Evolutionary conservation across 2,329 filamentous ascomycete species (phyloP).

Genomic region (Fusarium subtropicale): DNA sequence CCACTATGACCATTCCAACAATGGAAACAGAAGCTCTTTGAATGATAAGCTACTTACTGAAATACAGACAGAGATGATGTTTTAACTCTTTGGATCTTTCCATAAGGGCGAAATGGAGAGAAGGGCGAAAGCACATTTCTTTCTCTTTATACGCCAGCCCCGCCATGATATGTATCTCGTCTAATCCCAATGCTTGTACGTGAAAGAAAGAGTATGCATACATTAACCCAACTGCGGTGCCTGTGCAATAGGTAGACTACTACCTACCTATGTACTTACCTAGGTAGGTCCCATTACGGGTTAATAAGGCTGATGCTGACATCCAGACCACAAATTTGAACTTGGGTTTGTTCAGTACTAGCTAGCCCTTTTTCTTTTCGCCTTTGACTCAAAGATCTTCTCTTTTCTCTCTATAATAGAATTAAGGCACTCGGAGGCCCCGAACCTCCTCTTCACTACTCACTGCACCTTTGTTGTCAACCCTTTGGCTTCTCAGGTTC

Average conservation of each 20-base stretch:
- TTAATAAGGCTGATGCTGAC: slow-evolving; percentile 44
- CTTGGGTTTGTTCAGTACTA: slow-evolving; percentile 18
- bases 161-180: slow-evolving; percentile 11
- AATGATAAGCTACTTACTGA: background rate
- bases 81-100: background rate
- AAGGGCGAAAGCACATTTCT: background rate
- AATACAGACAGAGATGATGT: background rate
- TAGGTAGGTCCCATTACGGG: slow-evolving; percentile 1
- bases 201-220: slow-evolving; percentile 28
- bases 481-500: background rate
- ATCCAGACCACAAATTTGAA: slow-evolving; percentile 17
- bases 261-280: slow-evolving; percentile 6
- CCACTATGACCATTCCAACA: slow-evolving; percentile 3
- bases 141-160: slow-evolving; percentile 14
- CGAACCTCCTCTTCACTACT: slow-evolving; percentile 20
- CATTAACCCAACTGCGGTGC: slow-evolving; percentile 11
- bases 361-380: slow-evolving; percentile 13
- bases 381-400: slow-evolving; percentile 16
- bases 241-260: background rate
- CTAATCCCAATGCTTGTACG: background rate
- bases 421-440: slow-evolving; percentile 23
- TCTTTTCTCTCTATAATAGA: slow-evolving; percentile 25
- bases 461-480: background rate
- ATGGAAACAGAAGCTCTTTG: background rate
- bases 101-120: background rate